Conservation (phyloP, 2,329 filamentous ascomycete genomes). For the Fusarium pseudograminearum region DNA sequence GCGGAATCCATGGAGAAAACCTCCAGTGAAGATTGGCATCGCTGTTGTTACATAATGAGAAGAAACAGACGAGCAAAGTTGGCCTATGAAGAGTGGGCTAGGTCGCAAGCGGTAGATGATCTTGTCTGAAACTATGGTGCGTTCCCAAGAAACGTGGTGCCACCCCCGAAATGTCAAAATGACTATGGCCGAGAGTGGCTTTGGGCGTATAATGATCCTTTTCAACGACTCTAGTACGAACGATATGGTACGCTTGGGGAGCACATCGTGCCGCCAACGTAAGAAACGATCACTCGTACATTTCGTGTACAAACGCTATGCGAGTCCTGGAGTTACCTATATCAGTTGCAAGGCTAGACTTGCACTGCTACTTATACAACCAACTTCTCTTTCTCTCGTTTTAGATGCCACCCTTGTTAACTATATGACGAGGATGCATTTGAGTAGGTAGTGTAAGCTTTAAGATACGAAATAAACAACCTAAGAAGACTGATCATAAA, state of each 20-base stretch:
- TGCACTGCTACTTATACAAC: background rate
- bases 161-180: no score
- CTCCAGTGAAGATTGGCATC: rapidly evolving
- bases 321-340: conserved; percentile 5
- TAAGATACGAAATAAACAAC: no score
- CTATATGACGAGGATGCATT: no score
- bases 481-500: no score
- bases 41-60: rapidly evolving
- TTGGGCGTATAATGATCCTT: no score
- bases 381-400: background rate
- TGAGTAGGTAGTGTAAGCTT: no score
- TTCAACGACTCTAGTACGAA: no score
- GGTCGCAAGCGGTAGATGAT: background rate
- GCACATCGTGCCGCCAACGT: no score
- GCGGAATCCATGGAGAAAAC: background rate
- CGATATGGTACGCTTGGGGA: no score
- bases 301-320: conserved; percentile 19
- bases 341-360: background rate
- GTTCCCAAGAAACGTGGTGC: no score
- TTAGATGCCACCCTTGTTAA: conserved; percentile 41
- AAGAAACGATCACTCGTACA: background rate
- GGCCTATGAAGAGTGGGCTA: background rate
- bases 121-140: no score
- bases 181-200: no score
- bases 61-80: background rate